These are phyloP conservation scores for Onygena corvina DNA, from an alignment of 2,329 filamentous ascomycete genomes.

Conservation along the genomic window DNA sequence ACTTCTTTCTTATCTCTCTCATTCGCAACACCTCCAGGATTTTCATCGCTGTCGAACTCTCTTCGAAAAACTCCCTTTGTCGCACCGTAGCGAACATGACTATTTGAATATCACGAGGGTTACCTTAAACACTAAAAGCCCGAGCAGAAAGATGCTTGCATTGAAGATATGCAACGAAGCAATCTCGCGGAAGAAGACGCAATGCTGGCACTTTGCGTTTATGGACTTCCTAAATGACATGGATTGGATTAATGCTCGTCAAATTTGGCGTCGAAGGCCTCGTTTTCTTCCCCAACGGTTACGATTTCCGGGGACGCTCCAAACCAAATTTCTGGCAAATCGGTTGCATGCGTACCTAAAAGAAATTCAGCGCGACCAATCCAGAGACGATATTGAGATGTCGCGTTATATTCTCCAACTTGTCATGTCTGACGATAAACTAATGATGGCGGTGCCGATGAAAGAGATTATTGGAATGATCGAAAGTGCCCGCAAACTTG, in stretches of 20 bases:
- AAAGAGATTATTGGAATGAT: conserved; percentile 24
- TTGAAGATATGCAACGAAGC: conserved; percentile 34
- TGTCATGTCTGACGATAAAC: conserved; percentile 19
- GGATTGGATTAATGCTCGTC: conserved; percentile 25
- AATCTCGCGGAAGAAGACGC: conserved; percentile 17
- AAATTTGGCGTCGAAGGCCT: conserved; percentile 23
- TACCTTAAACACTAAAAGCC: conserved; percentile 30
- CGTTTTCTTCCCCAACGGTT: conserved; percentile 5
- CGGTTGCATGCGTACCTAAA: conserved; percentile 18
- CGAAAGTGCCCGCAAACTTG: conserved; percentile 9
- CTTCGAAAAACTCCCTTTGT: conserved; percentile 33
- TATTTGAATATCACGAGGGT: conserved; percentile 38
- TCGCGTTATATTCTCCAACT: conserved; percentile 20
- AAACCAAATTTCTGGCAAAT: conserved; percentile 15
- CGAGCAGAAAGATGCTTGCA: conserved; percentile 24
- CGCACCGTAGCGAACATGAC: conserved; percentile 30
- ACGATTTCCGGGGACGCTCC: conserved; percentile 7
- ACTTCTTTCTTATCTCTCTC: conserved; percentile 26
- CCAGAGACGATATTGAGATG: conserved; percentile 10
- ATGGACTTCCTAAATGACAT: conserved; percentile 22
- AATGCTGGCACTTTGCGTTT: conserved; percentile 25
- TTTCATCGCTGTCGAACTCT: conserved; percentile 34
- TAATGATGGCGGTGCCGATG: conserved; percentile 22
- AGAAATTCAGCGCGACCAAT: neutral
- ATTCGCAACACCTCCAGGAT: conserved; percentile 30